Conservation (phyloP, 352 stramenopile species). For the Phytophthora cactorum region DNA sequence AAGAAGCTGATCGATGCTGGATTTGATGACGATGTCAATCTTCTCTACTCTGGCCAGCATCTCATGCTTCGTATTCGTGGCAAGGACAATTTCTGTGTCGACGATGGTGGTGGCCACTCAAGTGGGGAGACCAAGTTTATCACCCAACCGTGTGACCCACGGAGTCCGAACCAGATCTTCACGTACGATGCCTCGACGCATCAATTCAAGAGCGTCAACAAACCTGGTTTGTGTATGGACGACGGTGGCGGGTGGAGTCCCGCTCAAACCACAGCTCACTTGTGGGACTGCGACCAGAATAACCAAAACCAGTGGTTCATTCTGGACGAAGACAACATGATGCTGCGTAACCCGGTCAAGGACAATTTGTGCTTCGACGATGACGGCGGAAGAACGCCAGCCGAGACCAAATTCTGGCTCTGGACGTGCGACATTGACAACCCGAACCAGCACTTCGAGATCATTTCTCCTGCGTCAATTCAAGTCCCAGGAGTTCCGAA, state of each 20-base stretch:
- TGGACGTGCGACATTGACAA: slow-evolving; percentile 17
- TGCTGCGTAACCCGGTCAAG: slow-evolving; percentile 38
- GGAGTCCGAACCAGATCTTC: slow-evolving; percentile 33
- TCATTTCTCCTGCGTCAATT: slow-evolving; percentile 18
- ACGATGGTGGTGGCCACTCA: slow-evolving; percentile 36
- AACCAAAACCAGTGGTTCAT: slow-evolving; percentile 35
- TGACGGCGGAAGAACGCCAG: slow-evolving; percentile 12
- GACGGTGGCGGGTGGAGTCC: slow-evolving; percentile 23
- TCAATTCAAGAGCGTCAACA: slow-evolving; percentile 19
- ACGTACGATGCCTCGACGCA: slow-evolving; percentile 25
- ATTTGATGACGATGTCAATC: slow-evolving; percentile 23
- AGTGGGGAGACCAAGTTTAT: slow-evolving; percentile 30
- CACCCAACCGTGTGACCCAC: slow-evolving; percentile 25
- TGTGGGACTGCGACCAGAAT: slow-evolving; percentile 27
- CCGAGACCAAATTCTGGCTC: slow-evolving; percentile 18
- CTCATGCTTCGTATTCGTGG: slow-evolving; percentile 29
- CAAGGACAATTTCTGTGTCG: slow-evolving; percentile 38
- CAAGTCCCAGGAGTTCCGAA: background rate
- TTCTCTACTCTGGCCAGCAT: slow-evolving; percentile 20
- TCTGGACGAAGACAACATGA: slow-evolving; percentile 26
- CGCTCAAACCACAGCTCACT: slow-evolving; percentile 16
- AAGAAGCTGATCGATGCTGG: slow-evolving; percentile 19
- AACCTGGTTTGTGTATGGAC: slow-evolving; percentile 25
- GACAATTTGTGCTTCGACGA: slow-evolving; percentile 44
- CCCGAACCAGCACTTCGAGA: slow-evolving; percentile 46